phyloP scores from a whole-genome alignment of 129 eudicot species.

The Mikania micrantha region DNA sequence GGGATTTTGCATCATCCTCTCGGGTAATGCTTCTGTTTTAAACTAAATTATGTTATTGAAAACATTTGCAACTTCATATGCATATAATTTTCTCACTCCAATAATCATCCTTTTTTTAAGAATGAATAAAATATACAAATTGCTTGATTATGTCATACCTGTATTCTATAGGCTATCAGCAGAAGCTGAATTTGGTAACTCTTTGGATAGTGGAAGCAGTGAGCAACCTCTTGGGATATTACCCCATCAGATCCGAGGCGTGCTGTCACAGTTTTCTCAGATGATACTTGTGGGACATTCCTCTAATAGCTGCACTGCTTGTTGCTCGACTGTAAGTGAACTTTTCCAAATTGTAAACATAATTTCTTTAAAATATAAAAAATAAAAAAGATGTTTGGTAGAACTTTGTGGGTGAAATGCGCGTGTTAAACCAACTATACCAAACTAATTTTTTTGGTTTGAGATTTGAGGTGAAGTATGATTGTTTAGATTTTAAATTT shows the following conservation, averaged over 20 bases:
- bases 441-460: neutral
- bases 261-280: slow-evolving; percentile 83
- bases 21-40: slow-evolving; percentile 35
- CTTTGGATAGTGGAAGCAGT: slow-evolving; percentile 34
- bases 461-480: neutral
- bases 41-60: neutral
- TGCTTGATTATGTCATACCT: neutral
- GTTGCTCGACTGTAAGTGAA: slow-evolving; percentile 65
- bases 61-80: neutral
- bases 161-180: slow-evolving; percentile 55
- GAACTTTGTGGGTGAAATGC: neutral
- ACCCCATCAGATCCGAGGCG: slow-evolving; percentile 89
- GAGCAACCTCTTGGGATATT: slow-evolving; percentile 93
- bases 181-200: slow-evolving; percentile 64
- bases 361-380: neutral
- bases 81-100: no score
- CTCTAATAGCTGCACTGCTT: slow-evolving; percentile 85
- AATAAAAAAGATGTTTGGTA: neutral
- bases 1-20: slow-evolving; percentile 89
- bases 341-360: neutral
- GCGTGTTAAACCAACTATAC: no score
- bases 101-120: neutral
- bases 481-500: neutral
- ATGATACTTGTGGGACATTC: slow-evolving; percentile 92
- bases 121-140: neutral